Base-by-base conservation (phyloP, 768 basidiomycete genomes). In the Holtermanniella nyarrowii region DNA sequence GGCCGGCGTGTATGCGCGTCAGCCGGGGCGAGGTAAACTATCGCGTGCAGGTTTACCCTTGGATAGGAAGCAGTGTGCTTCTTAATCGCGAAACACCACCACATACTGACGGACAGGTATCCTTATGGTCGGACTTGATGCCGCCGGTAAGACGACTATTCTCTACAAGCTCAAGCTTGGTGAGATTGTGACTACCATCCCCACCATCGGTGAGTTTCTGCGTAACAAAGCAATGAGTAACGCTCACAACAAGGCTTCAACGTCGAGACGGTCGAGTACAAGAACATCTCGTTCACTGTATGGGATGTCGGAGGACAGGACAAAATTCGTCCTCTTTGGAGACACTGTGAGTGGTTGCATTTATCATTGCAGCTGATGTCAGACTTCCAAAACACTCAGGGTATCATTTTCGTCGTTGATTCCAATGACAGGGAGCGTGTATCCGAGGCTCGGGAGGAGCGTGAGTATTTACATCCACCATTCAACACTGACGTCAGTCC, bases 301-400 rank as follows among this genome's bases (percentile, higher is more conserved):
- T 97, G 95, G 95, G 95, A 99, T 76, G 95, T 99, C 59, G 95
- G 95, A 81, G 95, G 93, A 66, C 93, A 99, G 77, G 93, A 99
- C 77, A 99, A 97, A 84, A 97, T 97, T 75, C 84, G 93, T 66
- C 93, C 93, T 63, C 82, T 97, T 65, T 99, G 95, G 95, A 88
- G 93, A 82, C 95, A 99, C 79, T 99, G 95, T 95, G 69, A 70
- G 89, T 82, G 49, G 7, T 16, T 12, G 5, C 7, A 24, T 37
- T 14, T 21, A 22, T 5, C 46, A 37, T 3, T 11, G 27, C 46
- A 46, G 42, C 22, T 53, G 44, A 41, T 16, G 10, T 18, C 69
- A 99, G 95, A 99, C 79, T 99, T 95, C 90, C 93, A 97, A 76
- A 97, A 97, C 79, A 99, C 95, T 24, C 93, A 99, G 77, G 95